Evolutionary conservation across 1,139 yeast genomes (phyloP), one percentile per base, ranked within the genome.

Genomic region (Hansenula lynferdii): DNA sequence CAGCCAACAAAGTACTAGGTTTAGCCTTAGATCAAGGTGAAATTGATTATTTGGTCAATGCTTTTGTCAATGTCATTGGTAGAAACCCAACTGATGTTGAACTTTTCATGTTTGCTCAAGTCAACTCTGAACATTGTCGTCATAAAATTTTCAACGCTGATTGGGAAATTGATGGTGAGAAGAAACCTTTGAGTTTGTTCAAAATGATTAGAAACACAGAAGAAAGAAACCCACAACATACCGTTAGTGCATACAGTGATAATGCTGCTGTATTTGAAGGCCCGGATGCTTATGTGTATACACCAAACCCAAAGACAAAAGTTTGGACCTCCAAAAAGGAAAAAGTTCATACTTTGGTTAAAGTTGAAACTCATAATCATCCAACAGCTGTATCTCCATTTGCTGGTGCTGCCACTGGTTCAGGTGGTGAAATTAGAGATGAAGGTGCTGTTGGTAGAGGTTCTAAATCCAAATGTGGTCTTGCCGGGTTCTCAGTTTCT

Each of bases 371-470:
- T 24, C 99, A 94, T 62, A 94, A 94, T 66, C 99, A 94, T 61
- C 99, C 99, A 39, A 94, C 99, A 28, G 98, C 98, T 0, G 97
- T 94, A 11, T 90, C 97, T 22, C 99, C 99, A 26, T 94, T 86
- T 65, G 92, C 98, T 6, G 99, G 99, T 64, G 99, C 99, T 28
- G 96, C 99, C 28, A 94, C 99, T 16, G 99, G 99, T 49, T 90
- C 98, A 17, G 99, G 99, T 62, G 99, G 99, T 68, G 99, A 94
- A 67, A 94, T 94, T 56, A 85, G 99, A 73, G 99, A 94, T 63
- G 99, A 94, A 68, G 98, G 97, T 66, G 98, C 99, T 22, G 96
- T 92, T 17, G 99, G 99, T 48, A 79, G 97, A 62, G 99, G 99
- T 38, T 92, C 98, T 20, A 86, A 87, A 63, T 80, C 97, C 31